Evolutionary conservation across 192 early-diverging fungal species (phyloP).

Genomic region (Coemansia aciculifera): DNA sequence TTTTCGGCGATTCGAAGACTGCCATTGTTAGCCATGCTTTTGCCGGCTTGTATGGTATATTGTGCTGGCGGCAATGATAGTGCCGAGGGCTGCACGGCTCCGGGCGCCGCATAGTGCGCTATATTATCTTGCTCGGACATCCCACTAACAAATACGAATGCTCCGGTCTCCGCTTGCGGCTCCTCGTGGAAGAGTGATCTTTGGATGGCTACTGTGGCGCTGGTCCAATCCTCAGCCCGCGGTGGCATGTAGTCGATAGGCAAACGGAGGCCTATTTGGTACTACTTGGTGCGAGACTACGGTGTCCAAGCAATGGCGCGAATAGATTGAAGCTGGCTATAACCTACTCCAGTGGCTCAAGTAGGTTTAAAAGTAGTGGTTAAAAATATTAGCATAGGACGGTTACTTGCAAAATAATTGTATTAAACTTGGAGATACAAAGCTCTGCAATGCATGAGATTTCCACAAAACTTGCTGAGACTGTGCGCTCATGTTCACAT

Average conservation of each 20-base stretch:
- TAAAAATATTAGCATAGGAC: neutral
- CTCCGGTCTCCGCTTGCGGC: neutral
- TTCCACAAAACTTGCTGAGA: neutral
- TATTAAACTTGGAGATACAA: neutral
- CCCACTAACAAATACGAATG: neutral
- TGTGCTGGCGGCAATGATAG: neutral
- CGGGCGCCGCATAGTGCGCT: neutral
- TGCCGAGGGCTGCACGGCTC: neutral
- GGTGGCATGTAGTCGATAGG: neutral
- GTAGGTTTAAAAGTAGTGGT: neutral
- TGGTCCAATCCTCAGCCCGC: neutral
- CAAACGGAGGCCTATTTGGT: neutral
- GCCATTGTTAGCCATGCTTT: conserved; percentile 8
- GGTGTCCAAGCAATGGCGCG: neutral
- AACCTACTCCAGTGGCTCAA: neutral
- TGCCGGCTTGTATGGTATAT: neutral
- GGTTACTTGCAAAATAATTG: neutral
- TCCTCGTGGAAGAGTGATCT: neutral
- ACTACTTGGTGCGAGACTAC: neutral
- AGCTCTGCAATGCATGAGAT: neutral
- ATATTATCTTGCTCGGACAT: neutral
- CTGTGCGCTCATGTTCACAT: neutral
- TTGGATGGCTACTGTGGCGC: neutral
- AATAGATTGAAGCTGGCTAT: neutral
- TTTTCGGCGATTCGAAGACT: conserved; percentile 5